These are phyloP conservation scores for Rhodomyrtus tomentosa DNA, from an alignment of 345 rosid genomes.

Conservation along the genomic window DNA sequence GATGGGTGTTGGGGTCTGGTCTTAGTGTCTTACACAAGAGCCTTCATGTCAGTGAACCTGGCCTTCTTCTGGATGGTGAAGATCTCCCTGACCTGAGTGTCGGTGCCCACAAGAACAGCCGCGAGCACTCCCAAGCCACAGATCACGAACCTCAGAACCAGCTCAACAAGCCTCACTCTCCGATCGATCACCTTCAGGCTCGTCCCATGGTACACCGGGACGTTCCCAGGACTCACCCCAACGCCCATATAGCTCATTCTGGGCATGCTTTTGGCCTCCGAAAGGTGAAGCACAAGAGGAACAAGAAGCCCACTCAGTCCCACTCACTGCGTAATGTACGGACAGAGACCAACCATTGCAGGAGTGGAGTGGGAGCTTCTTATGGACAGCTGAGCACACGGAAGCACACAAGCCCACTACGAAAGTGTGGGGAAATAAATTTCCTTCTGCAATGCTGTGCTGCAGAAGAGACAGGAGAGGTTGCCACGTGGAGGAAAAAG, in stretches of 20 bases:
- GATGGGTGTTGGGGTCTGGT: neutral
- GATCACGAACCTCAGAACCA: slow-evolving; percentile 58
- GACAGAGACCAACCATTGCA: neutral
- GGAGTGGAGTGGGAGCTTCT: neutral
- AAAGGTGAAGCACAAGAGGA: neutral
- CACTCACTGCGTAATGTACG: neutral
- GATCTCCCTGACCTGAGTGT: slow-evolving; percentile 59
- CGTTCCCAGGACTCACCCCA: slow-evolving; percentile 59
- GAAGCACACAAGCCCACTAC: neutral
- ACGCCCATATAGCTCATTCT: slow-evolving; percentile 50
- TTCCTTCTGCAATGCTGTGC: neutral
- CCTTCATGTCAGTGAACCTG: slow-evolving; percentile 80
- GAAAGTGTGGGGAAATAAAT: neutral
- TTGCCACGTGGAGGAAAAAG: neutral
- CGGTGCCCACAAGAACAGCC: slow-evolving; percentile 63
- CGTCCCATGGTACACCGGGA: slow-evolving; percentile 37
- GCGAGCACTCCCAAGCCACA: slow-evolving; percentile 40
- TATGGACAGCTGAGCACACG: neutral
- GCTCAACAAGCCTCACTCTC: slow-evolving; percentile 61
- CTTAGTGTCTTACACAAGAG: slow-evolving; percentile 92
- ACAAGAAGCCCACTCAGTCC: neutral
- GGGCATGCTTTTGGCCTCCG: neutral
- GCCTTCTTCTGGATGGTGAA: slow-evolving; percentile 68
- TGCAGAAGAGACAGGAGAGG: neutral
- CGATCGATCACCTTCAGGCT: slow-evolving; percentile 49